These are phyloP conservation scores for Macrolepiota fuliginosa DNA, from an alignment of 768 basidiomycete genomes.

Conservation along the genomic window DNA sequence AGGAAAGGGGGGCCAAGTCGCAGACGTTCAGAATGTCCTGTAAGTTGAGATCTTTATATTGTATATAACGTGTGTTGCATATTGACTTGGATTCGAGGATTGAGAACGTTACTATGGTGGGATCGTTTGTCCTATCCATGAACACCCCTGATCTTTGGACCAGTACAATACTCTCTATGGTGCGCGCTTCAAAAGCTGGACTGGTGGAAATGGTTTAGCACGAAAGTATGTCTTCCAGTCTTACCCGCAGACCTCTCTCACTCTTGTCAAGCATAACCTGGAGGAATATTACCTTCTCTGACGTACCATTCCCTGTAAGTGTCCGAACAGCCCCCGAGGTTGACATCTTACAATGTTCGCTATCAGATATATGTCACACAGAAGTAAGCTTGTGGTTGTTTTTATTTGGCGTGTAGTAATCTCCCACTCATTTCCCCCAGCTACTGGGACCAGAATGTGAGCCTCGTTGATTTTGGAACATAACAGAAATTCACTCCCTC, in stretches of 20 bases:
- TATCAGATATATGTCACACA: slow-evolving; percentile 59
- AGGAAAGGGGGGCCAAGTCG: slow-evolving; percentile 41
- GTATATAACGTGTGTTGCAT: neutral
- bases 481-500: neutral
- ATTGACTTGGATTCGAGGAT: slow-evolving; percentile 26
- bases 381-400: slow-evolving; percentile 38
- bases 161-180: slow-evolving; percentile 52
- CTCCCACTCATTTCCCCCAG: slow-evolving; percentile 24
- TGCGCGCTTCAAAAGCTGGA: slow-evolving; percentile 70
- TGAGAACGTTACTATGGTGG: slow-evolving; percentile 44
- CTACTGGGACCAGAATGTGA: slow-evolving; percentile 61
- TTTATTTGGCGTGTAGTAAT: neutral
- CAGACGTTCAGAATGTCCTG: slow-evolving; percentile 58
- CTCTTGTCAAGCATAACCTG: slow-evolving; percentile 45
- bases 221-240: slow-evolving; percentile 39
- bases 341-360: neutral
- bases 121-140: neutral
- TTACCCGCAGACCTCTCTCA: neutral
- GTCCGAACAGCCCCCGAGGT: neutral
- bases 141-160: neutral
- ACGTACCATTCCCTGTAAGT: slow-evolving; percentile 55
- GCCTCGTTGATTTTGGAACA: slow-evolving; percentile 9
- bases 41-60: slow-evolving; percentile 25
- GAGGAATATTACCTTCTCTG: slow-evolving; percentile 50
- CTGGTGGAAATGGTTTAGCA: slow-evolving; percentile 57